Conservation (phyloP, 169 alveolate species). For the Eimeria brunetti region DNA sequence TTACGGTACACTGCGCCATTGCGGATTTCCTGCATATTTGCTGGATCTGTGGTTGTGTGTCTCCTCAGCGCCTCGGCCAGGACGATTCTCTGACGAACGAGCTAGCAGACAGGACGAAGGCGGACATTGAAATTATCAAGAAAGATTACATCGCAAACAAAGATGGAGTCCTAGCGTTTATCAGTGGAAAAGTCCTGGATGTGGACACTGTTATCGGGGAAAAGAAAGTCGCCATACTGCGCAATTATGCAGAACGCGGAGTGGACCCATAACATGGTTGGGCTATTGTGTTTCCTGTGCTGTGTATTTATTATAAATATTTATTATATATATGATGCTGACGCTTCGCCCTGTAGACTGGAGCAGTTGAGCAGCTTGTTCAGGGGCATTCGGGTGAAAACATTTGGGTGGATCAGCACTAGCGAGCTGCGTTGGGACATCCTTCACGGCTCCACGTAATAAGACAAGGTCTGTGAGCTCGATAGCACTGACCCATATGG, state of each 20-base stretch:
- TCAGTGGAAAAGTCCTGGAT: constrained; percentile 66
- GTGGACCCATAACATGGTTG: constrained; percentile 21
- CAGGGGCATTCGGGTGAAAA: background rate
- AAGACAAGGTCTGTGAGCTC: background rate
- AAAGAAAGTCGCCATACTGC: constrained; percentile 69
- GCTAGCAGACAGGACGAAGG: constrained; percentile 67
- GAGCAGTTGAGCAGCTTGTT: background rate
- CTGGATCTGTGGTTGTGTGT: background rate
- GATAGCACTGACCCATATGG: background rate
- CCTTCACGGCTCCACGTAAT: background rate
- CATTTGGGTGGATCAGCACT: background rate
- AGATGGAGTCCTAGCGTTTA: constrained; percentile 66
- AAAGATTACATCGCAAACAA: constrained; percentile 71
- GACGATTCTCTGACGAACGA: constrained; percentile 76
- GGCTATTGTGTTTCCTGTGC: background rate
- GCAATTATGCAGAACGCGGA: constrained; percentile 72
- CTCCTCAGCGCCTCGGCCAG: constrained; percentile 77
- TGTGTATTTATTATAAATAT: background rate
- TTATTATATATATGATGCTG: background rate
- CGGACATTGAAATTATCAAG: constrained; percentile 78
- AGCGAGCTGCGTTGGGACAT: background rate
- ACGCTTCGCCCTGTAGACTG: background rate
- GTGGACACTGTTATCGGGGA: constrained; percentile 62
- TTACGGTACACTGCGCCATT: background rate
- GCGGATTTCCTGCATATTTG: background rate